Percentiles rank a stretch among this genome's conserved stretches.
These are phyloP conservation scores for Russula dissimulans DNA, from an alignment of 768 basidiomycete species.

Conservation along the genomic window DNA sequence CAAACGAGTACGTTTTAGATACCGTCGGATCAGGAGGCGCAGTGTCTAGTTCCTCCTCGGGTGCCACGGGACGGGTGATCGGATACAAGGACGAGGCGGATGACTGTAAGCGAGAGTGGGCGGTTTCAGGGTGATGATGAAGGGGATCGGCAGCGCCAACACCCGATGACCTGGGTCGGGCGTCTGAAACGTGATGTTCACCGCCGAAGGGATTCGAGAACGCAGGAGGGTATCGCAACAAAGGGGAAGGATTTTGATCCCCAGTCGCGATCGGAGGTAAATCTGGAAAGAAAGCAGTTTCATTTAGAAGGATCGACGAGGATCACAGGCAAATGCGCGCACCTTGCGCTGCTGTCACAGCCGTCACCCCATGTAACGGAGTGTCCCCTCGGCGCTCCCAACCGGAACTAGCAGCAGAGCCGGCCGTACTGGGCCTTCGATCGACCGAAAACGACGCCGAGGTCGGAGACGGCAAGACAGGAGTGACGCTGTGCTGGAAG, in stretches of 20 bases:
- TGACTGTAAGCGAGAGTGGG: slow-evolving; percentile 8
- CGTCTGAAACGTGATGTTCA: slow-evolving; percentile 1
- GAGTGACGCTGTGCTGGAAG: slow-evolving; percentile 3
- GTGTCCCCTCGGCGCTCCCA: slow-evolving; percentile 10
- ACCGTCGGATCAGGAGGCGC: slow-evolving; percentile 14
- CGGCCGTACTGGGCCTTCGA: slow-evolving; percentile 13
- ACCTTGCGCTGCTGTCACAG: slow-evolving; percentile 3
- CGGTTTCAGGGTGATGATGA: neutral
- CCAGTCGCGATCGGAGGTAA: slow-evolving; percentile 9
- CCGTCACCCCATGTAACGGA: slow-evolving; percentile 7
- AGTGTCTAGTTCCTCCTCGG: slow-evolving; percentile 22
- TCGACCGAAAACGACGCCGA: slow-evolving; percentile 8
- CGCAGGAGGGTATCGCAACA: slow-evolving; percentile 2
- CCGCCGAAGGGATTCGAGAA: slow-evolving; percentile 8
- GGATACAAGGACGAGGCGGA: slow-evolving; percentile 11
- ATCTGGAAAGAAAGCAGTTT: slow-evolving; percentile 6
- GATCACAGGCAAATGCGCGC: neutral
- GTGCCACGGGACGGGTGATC: slow-evolving; percentile 11
- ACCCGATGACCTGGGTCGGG: slow-evolving; percentile 13
- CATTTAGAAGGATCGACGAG: slow-evolving; percentile 15
- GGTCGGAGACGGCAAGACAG: slow-evolving; percentile 6
- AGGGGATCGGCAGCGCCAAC: slow-evolving; percentile 8
- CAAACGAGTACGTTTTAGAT: slow-evolving; percentile 71
- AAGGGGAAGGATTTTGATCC: slow-evolving; percentile 2
- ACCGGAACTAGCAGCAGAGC: slow-evolving; percentile 15